phyloP scores from a whole-genome alignment of 305 asterid species.

The Stenogyne calaminthoides region DNA sequence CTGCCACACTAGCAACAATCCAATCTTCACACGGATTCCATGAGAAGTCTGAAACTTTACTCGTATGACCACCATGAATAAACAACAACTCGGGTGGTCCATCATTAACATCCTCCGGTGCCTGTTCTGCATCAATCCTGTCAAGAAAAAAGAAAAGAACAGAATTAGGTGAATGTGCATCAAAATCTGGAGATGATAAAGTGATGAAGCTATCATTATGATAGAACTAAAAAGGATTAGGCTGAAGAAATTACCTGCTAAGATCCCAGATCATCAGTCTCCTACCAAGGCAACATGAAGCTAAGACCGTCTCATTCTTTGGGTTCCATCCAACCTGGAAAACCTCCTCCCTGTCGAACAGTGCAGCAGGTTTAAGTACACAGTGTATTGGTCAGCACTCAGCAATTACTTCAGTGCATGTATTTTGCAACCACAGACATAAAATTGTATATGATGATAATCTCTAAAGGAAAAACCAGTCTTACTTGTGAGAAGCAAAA shows the following conservation, averaged over 20 bases:
- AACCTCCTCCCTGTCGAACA: slow-evolving; percentile 77
- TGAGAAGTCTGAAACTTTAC: slow-evolving; percentile 85
- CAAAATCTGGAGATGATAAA: background rate
- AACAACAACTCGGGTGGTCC: slow-evolving; percentile 91
- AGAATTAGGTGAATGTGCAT: slow-evolving; percentile 24
- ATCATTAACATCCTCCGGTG: slow-evolving; percentile 83
- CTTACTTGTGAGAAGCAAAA: slow-evolving; percentile 86
- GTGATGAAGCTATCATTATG: background rate
- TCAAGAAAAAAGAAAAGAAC: slow-evolving; percentile 30
- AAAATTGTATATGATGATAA: background rate
- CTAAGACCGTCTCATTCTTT: slow-evolving; percentile 81
- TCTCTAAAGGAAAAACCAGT: background rate
- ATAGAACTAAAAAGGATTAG: background rate
- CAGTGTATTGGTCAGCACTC: background rate
- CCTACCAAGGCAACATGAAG: slow-evolving; percentile 91
- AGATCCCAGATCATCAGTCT: slow-evolving; percentile 96
- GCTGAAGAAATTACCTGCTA: slow-evolving; percentile 66
- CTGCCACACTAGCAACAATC: slow-evolving; percentile 93
- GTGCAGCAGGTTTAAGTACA: slow-evolving; percentile 20
- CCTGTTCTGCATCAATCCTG: slow-evolving; percentile 84
- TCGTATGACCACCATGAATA: slow-evolving; percentile 93
- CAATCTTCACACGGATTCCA: slow-evolving; percentile 97
- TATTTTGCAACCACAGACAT: background rate
- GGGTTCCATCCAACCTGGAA: slow-evolving; percentile 99
- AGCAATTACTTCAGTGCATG: background rate